A percentile compares a stretch with the other conserved stretches of the same genome.
Conservation (phyloP, 768 basidiomycete species). For the Dictyophora rubrovolvata region DNA sequence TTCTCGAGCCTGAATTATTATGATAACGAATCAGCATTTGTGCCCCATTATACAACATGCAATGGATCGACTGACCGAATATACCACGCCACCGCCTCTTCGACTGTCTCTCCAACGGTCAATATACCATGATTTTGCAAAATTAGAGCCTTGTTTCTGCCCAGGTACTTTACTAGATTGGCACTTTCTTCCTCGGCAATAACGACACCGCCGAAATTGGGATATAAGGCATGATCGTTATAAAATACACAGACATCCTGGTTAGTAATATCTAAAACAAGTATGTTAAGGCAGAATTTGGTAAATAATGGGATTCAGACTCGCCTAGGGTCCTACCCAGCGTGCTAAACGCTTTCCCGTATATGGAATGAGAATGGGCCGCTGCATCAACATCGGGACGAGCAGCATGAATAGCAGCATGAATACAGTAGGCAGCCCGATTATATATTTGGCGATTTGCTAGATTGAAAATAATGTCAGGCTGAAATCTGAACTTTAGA, state of each 20-base stretch:
- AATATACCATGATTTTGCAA: slow-evolving; percentile 13
- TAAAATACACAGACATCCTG: slow-evolving; percentile 10
- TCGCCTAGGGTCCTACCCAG: slow-evolving; percentile 12
- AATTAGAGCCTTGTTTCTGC: slow-evolving; percentile 10
- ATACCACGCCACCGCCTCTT: slow-evolving; percentile 10
- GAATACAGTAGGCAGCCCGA: slow-evolving; percentile 19
- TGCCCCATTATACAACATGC: no score
- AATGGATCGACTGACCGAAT: slow-evolving; percentile 2
- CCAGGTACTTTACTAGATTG: slow-evolving; percentile 14
- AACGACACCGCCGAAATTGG: slow-evolving; percentile 16
- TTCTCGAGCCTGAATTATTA: slow-evolving; percentile 22
- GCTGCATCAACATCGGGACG: slow-evolving; percentile 19
- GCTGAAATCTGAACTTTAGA: neutral
- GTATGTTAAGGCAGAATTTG: neutral
- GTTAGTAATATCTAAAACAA: slow-evolving; percentile 3
- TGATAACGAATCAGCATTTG: no score
- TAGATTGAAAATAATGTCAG: neutral
- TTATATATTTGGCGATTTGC: slow-evolving; percentile 13
- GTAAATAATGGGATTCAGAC: no score
- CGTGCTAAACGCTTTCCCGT: slow-evolving; percentile 18
- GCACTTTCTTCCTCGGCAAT: slow-evolving; percentile 25
- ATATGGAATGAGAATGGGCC: slow-evolving; percentile 18
- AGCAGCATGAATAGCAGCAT: slow-evolving; percentile 19
- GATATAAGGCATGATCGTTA: slow-evolving; percentile 9
- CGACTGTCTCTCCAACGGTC: slow-evolving; percentile 8